A percentile compares a stretch with the other conserved stretches of the same genome.
Conservation (phyloP, 2,329 filamentous ascomycete genomes). For the Aspergillus bombycis region DNA sequence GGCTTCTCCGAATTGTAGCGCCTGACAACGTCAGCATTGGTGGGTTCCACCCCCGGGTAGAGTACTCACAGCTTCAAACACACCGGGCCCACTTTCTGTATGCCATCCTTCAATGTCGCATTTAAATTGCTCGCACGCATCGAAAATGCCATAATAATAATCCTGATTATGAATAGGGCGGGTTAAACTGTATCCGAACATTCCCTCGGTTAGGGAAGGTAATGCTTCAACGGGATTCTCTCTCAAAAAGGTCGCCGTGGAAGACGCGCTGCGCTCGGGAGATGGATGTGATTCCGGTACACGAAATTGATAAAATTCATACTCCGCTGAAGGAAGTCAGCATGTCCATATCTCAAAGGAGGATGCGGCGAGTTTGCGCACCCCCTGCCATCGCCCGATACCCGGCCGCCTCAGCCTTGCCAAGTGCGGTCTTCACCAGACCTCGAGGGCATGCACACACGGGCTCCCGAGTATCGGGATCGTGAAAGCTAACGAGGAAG, state of each 20-base stretch:
- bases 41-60: not conserved
- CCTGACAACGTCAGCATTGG: slow-evolving; percentile 42
- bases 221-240: slow-evolving; percentile 73
- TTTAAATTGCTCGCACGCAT: slow-evolving; percentile 74
- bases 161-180: slow-evolving; percentile 87
- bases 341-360: not conserved
- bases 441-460: slow-evolving; percentile 80
- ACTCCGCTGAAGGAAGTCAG: slow-evolving; percentile 68
- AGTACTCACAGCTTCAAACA: slow-evolving; percentile 78
- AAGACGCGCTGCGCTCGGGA: slow-evolving; percentile 63
- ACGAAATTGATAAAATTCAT: slow-evolving; percentile 92
- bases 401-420: slow-evolving; percentile 69
- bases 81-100: slow-evolving; percentile 89
- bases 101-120: slow-evolving; percentile 94
- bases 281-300: slow-evolving; percentile 58
- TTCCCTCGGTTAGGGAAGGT: slow-evolving; percentile 82
- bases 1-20: slow-evolving; percentile 87
- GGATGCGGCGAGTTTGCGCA: slow-evolving; percentile 48
- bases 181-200: slow-evolving; percentile 93
- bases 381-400: slow-evolving; percentile 87
- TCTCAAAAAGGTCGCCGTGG: slow-evolving; percentile 73
- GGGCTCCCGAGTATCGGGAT: slow-evolving; percentile 73
- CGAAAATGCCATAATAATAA: slow-evolving; percentile 87
- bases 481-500: slow-evolving; percentile 80
- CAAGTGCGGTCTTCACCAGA: slow-evolving; percentile 68